phyloP scores from a whole-genome alignment of 352 stramenopile genomes.

The Phytophthora quininea region DNA sequence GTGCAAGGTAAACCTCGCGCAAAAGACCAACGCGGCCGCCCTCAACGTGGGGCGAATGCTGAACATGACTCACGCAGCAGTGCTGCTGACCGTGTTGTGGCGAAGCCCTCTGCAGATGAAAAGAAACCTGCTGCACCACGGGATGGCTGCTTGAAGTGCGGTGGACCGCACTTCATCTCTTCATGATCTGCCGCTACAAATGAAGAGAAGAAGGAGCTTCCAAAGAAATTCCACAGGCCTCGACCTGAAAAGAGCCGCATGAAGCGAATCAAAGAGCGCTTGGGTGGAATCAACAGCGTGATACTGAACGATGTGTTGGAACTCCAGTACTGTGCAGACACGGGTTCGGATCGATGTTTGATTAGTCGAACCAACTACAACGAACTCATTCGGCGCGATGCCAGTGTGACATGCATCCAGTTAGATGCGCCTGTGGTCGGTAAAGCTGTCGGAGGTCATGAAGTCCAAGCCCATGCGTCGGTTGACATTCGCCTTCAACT shows the following conservation, averaged over 20 bases:
- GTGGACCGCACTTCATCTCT: conserved; percentile 5
- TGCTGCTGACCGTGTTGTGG: neutral
- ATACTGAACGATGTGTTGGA: conserved; percentile 4
- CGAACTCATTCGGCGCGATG: neutral
- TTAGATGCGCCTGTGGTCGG: conserved; percentile 1
- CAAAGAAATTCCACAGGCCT: conserved; percentile 8
- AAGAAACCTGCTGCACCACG: neutral
- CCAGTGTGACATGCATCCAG: neutral
- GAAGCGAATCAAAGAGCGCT: conserved; percentile 16
- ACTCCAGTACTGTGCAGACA: neutral
- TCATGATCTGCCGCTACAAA: conserved; percentile 5
- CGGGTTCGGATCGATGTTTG: conserved; percentile 5
- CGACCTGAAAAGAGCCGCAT: neutral
- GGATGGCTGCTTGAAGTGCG: conserved; percentile 13
- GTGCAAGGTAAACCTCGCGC: neutral
- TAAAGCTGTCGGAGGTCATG: conserved; percentile 8
- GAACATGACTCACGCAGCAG: neutral
- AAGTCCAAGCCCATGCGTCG: conserved; percentile 5
- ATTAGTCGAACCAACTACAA: conserved; percentile 5
- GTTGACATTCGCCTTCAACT: neutral
- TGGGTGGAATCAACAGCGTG: conserved; percentile 15
- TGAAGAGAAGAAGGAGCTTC: conserved; percentile 10
- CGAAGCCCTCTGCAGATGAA: neutral
- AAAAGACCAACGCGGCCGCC: neutral
- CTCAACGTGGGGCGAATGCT: neutral